Percentiles rank a stretch among this genome's conserved stretches.
Evolutionary conservation across 2,329 filamentous ascomycete species (phyloP).

Genomic region (Hymenoscyphus occultus): DNA sequence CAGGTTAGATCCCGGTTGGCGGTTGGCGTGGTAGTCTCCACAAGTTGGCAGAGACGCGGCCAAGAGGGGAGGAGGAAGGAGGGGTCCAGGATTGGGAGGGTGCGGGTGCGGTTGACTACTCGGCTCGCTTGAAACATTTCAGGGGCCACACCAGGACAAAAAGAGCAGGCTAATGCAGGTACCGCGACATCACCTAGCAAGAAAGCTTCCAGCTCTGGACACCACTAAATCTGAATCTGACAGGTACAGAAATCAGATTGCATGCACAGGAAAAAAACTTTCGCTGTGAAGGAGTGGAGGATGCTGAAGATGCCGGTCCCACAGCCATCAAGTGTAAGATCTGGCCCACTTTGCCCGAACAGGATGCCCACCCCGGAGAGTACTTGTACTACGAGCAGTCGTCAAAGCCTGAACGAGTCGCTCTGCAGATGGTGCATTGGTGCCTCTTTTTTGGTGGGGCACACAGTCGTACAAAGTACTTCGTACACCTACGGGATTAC

Average conservation of each 20-base stretch:
- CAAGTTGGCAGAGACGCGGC: neutral
- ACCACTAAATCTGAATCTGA: neutral
- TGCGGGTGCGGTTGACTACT: neutral
- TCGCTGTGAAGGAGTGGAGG: neutral
- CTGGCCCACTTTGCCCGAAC: neutral
- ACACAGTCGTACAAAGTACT: neutral
- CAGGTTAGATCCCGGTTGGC: neutral
- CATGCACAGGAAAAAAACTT: neutral
- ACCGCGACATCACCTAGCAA: constrained; percentile 9
- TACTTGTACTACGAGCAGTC: neutral
- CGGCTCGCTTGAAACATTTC: constrained; percentile 4
- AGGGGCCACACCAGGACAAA: constrained; percentile 3
- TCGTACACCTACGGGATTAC: neutral
- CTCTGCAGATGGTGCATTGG: neutral
- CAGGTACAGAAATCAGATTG: neutral
- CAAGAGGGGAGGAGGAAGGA: neutral
- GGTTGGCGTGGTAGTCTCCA: neutral
- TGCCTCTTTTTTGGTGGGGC: neutral
- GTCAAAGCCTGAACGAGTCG: neutral
- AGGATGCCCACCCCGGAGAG: neutral
- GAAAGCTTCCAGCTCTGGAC: neutral
- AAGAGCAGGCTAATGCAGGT: constrained; percentile 16
- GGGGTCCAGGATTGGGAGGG: neutral
- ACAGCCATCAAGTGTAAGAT: constrained; percentile 8
- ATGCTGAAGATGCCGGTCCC: neutral